A percentile compares a stretch with the other conserved stretches of the same genome.
phyloP scores from a whole-genome alignment of 2,329 filamentous ascomycete genomes.

The Colletotrichum orchidophilum region DNA sequence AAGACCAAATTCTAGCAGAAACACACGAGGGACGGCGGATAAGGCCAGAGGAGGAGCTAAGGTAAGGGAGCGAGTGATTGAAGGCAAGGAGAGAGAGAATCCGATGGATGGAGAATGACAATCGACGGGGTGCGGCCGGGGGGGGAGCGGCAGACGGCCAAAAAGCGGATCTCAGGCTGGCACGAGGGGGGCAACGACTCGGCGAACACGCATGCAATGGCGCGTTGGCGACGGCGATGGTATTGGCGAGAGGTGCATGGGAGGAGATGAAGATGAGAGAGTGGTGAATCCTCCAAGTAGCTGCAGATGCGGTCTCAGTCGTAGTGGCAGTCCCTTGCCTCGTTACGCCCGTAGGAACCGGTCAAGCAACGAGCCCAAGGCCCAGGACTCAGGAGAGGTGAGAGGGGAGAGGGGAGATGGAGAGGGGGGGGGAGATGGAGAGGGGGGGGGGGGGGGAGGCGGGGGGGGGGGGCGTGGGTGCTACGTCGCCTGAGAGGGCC shows the following conservation, averaged over 20 bases:
- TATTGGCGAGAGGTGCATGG: not conserved
- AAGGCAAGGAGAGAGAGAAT: not conserved
- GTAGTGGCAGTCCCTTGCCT: slow-evolving; percentile 29
- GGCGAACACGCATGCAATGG: slow-evolving; percentile 8
- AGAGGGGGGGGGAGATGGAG: not conserved
- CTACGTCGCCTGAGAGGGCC: too few relatives aligned
- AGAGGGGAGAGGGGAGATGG: not conserved
- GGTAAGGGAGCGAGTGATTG: not conserved
- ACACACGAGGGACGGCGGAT: not conserved
- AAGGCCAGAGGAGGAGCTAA: not conserved
- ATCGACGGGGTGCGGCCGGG: not conserved
- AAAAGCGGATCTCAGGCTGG: not conserved
- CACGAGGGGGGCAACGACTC: slow-evolving; percentile 1
- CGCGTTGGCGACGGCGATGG: not conserved
- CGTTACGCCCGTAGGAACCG: slow-evolving; percentile 26
- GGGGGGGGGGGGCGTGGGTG: not conserved
- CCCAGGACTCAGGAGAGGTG: not conserved
- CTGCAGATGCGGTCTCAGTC: slow-evolving; percentile 15
- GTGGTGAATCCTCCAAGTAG: not conserved
- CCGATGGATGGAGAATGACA: slow-evolving; percentile 5
- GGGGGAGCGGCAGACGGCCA: slow-evolving; percentile 7
- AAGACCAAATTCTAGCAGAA: slow-evolving; percentile 6
- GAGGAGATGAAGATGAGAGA: not conserved
- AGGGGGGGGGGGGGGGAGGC: not conserved
- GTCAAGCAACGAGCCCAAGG: not conserved